A percentile compares a stretch with the other conserved stretches of the same genome.
These are phyloP conservation scores for Pachyrhizus erosus DNA, from an alignment of 306 rosid species.

Conservation along the genomic window DNA sequence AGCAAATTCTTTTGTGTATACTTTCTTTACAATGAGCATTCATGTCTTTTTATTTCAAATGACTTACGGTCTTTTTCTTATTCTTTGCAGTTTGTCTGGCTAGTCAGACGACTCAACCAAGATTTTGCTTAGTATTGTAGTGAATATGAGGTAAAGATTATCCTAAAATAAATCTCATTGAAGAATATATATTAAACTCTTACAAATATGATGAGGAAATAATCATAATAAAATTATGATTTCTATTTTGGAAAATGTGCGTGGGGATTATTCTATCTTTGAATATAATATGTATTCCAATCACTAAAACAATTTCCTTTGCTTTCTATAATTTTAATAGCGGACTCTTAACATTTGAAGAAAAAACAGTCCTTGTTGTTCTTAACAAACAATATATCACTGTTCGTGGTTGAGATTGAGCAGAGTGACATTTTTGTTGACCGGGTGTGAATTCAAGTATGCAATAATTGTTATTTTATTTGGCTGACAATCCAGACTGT, in stretches of 20 bases:
- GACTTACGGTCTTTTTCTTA: background rate
- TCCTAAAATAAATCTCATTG: background rate
- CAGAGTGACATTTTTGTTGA: no score
- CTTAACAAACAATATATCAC: no score
- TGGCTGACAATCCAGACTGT: no score
- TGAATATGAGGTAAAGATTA: background rate
- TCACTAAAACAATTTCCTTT: background rate
- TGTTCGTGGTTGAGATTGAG: no score
- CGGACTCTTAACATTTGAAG: background rate
- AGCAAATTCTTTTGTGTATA: background rate
- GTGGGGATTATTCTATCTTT: background rate
- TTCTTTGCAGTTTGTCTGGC: background rate
- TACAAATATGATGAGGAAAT: background rate
- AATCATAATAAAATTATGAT: no score
- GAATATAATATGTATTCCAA: background rate
- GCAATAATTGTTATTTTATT: no score
- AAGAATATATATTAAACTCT: no score
- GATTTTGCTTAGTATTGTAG: no score
- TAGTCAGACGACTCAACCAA: no score
- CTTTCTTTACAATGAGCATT: background rate
- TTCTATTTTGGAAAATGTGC: no score
- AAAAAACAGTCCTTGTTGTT: no score
- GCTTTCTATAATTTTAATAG: background rate
- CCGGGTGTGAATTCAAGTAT: no score
- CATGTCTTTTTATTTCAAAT: background rate